phyloP scores from a whole-genome alignment of 306 rosid genomes.

The Amphicarpaea edgeworthii region DNA sequence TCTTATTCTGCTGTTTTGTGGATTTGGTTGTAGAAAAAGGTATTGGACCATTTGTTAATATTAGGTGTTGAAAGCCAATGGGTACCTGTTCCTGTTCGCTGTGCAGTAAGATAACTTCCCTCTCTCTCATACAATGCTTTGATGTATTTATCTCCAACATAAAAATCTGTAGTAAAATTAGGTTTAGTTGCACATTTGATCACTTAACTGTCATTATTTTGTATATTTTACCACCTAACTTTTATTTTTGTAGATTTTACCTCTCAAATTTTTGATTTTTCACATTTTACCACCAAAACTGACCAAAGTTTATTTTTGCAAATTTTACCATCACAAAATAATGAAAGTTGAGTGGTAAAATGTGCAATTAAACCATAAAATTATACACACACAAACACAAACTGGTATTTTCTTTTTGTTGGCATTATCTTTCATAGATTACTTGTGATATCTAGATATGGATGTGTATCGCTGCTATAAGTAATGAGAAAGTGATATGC shows the following conservation, averaged over 20 bases:
- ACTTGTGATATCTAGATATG: neutral
- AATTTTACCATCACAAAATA: no score
- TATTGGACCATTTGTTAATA: constrained; percentile 79
- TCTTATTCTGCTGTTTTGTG: constrained; percentile 39
- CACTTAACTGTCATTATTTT: no score
- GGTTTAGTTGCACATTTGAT: no score
- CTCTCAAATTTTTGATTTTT: no score
- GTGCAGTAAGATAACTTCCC: constrained; percentile 62
- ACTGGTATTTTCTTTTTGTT: neutral
- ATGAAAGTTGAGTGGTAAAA: no score
- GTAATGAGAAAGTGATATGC: constrained; percentile 12
- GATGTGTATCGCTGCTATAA: neutral
- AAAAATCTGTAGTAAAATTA: neutral
- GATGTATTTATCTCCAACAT: neutral
- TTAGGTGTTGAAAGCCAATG: constrained; percentile 90
- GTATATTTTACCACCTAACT: no score
- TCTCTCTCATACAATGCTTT: constrained; percentile 15
- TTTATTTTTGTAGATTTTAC: no score
- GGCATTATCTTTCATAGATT: constrained; percentile 21
- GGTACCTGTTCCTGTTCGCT: constrained; percentile 85
- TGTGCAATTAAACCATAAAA: no score
- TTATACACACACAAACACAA: neutral
- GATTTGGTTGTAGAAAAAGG: constrained; percentile 64
- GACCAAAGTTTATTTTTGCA: no score
- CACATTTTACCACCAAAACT: no score